Evolutionary conservation across 1,139 yeast species (phyloP).

Genomic region (Geotrichum candidum): DNA sequence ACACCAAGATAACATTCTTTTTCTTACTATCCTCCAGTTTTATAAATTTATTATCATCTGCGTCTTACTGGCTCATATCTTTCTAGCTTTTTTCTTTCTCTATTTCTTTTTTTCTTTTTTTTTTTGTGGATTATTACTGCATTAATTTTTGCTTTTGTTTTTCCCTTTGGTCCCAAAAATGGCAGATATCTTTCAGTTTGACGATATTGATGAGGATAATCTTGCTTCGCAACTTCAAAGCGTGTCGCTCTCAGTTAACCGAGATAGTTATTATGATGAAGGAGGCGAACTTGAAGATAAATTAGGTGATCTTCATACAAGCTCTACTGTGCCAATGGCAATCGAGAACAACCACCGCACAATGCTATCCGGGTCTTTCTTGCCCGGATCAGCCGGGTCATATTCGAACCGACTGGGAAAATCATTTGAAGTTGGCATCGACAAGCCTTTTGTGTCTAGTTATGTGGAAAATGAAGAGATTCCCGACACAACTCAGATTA

Average conservation of each 20-base stretch:
- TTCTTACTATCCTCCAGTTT: not conserved
- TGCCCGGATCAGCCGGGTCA: slow-evolving; percentile 20
- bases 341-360: slow-evolving; percentile 16
- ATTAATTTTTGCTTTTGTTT: slow-evolving; percentile 33
- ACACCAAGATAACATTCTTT: not conserved
- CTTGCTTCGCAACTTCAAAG: slow-evolving; percentile 4
- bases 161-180: slow-evolving; percentile 4
- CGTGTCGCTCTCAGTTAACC: slow-evolving; percentile 3
- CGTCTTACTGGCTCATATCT: not conserved
- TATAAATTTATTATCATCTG: not conserved
- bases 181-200: slow-evolving; percentile 23
- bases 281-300: slow-evolving; percentile 20
- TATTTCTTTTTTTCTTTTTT: not conserved
- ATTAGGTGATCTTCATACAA: slow-evolving; percentile 17
- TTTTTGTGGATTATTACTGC: not conserved
- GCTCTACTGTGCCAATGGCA: slow-evolving; percentile 14
- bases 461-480: slow-evolving; percentile 20
- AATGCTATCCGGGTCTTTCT: slow-evolving; percentile 11
- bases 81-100: not conserved
- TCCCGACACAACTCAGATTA: slow-evolving; percentile 2
- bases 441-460: slow-evolving; percentile 33
- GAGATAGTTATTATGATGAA: slow-evolving; percentile 10
- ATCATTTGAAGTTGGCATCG: slow-evolving; percentile 46
- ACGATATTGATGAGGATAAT: slow-evolving; percentile 13
- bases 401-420: slow-evolving; percentile 39